Percentiles rank a stretch among this genome's conserved stretches.
phyloP scores from a whole-genome alignment of 192 early-diverging fungal species.

The Martensiomyces pterosporus region DNA sequence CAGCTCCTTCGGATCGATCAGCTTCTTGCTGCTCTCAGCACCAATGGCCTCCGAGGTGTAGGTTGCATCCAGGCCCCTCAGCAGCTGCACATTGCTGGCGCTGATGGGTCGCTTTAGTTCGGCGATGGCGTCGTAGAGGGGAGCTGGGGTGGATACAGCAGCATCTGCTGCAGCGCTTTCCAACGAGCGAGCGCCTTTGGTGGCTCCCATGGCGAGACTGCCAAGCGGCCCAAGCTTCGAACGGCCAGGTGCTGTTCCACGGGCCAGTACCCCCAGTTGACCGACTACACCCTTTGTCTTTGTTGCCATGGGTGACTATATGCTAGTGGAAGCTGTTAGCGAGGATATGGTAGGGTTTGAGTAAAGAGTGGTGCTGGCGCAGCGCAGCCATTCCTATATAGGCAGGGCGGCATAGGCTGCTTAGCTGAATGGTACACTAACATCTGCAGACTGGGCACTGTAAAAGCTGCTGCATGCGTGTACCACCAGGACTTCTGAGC shows the following conservation, averaged over 20 bases:
- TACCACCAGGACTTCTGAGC: too few species aligned
- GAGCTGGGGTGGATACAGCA: slow-evolving; percentile 25
- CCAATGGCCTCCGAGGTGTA: slow-evolving; percentile 25
- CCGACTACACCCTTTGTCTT: slow-evolving; percentile 28
- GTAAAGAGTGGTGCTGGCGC: too few species aligned
- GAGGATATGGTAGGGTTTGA: too few species aligned
- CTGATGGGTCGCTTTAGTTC: slow-evolving; percentile 22
- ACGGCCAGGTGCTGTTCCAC: slow-evolving; percentile 18
- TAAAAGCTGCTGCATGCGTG: too few species aligned
- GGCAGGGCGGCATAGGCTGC: too few species aligned
- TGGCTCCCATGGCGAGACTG: slow-evolving; percentile 32
- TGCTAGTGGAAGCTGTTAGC: too few species aligned
- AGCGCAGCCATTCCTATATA: too few species aligned
- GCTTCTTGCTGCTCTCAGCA: slow-evolving; percentile 4
- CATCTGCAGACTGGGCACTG: too few species aligned
- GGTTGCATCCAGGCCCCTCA: slow-evolving; percentile 19
- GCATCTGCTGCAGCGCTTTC: slow-evolving; percentile 34
- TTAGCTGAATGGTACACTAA: too few species aligned
- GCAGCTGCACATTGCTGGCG: slow-evolving; percentile 18
- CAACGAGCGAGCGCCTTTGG: slow-evolving; percentile 32
- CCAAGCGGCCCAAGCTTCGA: slow-evolving; percentile 36
- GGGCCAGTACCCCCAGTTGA: slow-evolving; percentile 31
- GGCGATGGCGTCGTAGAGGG: slow-evolving; percentile 17
- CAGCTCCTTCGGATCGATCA: slow-evolving; percentile 52
- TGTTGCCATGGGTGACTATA: slow-evolving; percentile 25